Evolutionary conservation across 2,329 filamentous ascomycete species (phyloP), one percentile per base, ranked within the genome.

Genomic region (Xylariaceae sp.): DNA sequence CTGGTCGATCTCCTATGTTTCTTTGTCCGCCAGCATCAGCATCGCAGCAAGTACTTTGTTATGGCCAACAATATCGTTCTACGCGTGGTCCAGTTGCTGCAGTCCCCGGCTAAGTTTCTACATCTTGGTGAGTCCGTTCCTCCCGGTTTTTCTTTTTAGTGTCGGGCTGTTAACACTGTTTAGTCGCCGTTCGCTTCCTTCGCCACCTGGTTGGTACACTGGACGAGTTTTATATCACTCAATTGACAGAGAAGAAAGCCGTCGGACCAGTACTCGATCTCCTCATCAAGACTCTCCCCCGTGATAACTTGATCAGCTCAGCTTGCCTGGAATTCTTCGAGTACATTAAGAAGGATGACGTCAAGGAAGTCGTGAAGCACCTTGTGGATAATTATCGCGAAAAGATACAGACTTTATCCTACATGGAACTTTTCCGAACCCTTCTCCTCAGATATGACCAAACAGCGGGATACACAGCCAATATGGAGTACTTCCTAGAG

Each of bases 321-420:
- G 93, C 92, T 7, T 96, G 91, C 68, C 80, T 97, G 8, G 94
- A 99, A 70, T 83, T 99, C 49, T 97, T 99, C 65, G 92, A 96
- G 69, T 92, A 88, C 69, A 89, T 97, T 68, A 91, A 88, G 71
- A 86, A 87, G 70, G 90, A 95, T 68, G 86, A 86, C 57, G 82
- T 92, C 68, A 95, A 92, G 72, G 85, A 89, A 11, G 79, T 97
- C 51, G 86, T 96, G 58, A 86, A 87, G 63, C 89, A 97, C 70
- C 78, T 97, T 18, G 90, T 96, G 9, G 88, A 91, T 66, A 89
- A 88, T 55, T 92, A 93, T 70, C 85, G 92, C 18, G 89, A 93
- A 11, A 88, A 87, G 69, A 74, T 97, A 51, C 80, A 88, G 65
- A 77, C 79, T 15, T 87, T 97, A 61, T 89, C 85, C 54, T 94